A percentile compares a stretch with the other conserved stretches of the same genome.
Conservation (phyloP, 176 grass and related monocot species). For the Musa acuminata region DNA sequence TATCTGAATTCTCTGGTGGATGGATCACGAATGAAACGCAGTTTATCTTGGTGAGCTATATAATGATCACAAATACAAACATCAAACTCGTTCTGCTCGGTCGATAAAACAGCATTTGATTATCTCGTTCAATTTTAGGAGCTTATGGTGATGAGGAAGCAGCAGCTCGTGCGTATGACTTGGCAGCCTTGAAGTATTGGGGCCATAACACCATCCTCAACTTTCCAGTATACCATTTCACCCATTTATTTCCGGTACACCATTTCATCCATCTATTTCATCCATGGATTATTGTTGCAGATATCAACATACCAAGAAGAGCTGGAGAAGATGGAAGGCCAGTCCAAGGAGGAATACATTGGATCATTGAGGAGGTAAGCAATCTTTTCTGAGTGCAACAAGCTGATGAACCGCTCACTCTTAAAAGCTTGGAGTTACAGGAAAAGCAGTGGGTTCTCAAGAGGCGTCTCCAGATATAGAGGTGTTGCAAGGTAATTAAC, state of each 20-base stretch:
- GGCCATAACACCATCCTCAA: conserved; percentile 74
- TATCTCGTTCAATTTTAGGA: conserved; percentile 20
- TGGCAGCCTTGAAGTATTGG: conserved; percentile 95
- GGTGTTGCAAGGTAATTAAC: conserved; percentile 42
- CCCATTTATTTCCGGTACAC: conserved; percentile 33
- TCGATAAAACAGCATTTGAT: background rate
- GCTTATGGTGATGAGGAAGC: conserved; percentile 81
- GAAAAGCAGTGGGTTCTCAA: conserved; percentile 56
- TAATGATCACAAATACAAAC: no score
- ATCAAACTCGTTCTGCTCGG: no score
- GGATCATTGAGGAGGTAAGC: conserved; percentile 46
- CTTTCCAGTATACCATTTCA: conserved; percentile 33
- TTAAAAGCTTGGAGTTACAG: conserved; percentile 19
- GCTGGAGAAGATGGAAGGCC: conserved; percentile 42
- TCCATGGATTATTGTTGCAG: conserved; percentile 2
- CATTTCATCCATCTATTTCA: background rate
- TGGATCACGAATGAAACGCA: conserved; percentile 33
- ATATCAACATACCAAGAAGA: conserved; percentile 34
- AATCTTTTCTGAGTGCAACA: no score
- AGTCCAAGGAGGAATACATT: conserved; percentile 52
- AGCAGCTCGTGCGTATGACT: conserved; percentile 69
- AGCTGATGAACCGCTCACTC: background rate
- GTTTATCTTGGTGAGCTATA: conserved; percentile 75
- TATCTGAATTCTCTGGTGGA: background rate
- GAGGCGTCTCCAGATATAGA: conserved; percentile 65